Conservation (phyloP, 139 green algal genomes). For the Deuterostichococcus epilithicus region DNA sequence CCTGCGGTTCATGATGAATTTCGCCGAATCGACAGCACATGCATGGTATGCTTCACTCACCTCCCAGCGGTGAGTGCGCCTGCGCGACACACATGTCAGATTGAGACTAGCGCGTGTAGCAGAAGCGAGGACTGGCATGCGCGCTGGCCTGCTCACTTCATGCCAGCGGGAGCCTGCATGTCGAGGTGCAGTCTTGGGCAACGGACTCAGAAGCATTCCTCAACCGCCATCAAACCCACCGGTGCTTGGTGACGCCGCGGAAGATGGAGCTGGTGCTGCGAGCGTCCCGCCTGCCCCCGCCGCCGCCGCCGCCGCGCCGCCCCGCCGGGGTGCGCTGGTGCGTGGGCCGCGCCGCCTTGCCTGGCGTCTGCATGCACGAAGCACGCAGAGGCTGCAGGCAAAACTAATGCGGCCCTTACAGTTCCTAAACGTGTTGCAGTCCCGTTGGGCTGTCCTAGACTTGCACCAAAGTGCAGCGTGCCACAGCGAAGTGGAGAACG, state of each 20-base stretch:
- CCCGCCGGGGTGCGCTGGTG: too few relatives aligned
- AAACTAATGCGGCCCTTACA: too few relatives aligned
- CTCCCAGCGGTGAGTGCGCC: constrained; percentile 41
- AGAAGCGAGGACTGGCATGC: not conserved
- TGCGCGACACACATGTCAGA: not conserved
- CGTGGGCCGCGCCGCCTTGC: too few relatives aligned
- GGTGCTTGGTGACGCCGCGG: constrained; percentile 44
- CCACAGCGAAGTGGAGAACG: too few relatives aligned
- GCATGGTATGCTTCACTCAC: not conserved
- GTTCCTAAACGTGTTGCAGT: too few relatives aligned
- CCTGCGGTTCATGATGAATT: too few relatives aligned
- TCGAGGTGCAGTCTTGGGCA: not conserved
- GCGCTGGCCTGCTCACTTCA: not conserved
- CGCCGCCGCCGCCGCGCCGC: too few relatives aligned
- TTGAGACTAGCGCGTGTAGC: not conserved
- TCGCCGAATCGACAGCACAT: too few relatives aligned
- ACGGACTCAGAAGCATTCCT: not conserved
- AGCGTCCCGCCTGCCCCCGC: not conserved
- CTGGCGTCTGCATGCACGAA: not conserved
- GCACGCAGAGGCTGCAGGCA: too few relatives aligned
- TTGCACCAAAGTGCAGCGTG: too few relatives aligned
- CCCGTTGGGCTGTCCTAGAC: too few relatives aligned
- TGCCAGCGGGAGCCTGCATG: not conserved
- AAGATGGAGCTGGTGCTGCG: constrained; percentile 23
- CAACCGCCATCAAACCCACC: constrained; percentile 4